These are phyloP conservation scores for Xylaria sp. DNA, from an alignment of 2,329 filamentous ascomycete species.

Conservation along the genomic window DNA sequence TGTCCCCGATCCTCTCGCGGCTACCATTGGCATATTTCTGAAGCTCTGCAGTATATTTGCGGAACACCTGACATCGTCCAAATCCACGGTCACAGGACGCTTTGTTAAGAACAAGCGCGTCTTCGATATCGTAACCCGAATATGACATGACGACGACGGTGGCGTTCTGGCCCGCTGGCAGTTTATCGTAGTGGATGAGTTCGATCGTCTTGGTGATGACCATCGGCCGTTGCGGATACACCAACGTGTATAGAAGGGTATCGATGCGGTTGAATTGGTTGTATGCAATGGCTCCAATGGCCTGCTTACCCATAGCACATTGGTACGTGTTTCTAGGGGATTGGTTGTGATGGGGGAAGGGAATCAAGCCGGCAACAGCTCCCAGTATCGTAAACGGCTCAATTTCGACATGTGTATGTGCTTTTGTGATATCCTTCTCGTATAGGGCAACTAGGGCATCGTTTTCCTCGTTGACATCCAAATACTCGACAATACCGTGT, in stretches of 20 bases:
- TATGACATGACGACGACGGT: constrained; percentile 99
- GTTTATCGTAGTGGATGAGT: constrained; percentile 93
- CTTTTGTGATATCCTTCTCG: constrained; percentile 78
- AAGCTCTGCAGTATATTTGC: constrained; percentile 85
- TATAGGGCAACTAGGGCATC: constrained; percentile 91
- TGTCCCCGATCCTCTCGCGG: constrained; percentile 66
- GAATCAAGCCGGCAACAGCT: constrained; percentile 93
- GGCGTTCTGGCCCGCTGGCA: constrained; percentile 94
- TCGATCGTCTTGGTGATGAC: constrained; percentile 97
- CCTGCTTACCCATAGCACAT: constrained; percentile 99
- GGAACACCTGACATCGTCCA: constrained; percentile 96
- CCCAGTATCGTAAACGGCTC: constrained; percentile 97
- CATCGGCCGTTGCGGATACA: constrained; percentile 97
- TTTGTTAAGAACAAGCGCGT: constrained; percentile 95
- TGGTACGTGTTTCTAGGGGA: constrained; percentile 98
- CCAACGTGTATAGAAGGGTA: constrained; percentile 92
- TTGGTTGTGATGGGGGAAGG: constrained; percentile 98
- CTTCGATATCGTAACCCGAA: constrained; percentile 98
- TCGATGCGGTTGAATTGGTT: constrained; percentile 98
- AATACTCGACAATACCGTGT: constrained; percentile 88
- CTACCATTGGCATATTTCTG: constrained; percentile 87
- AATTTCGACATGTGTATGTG: constrained; percentile 93
- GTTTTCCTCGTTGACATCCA: constrained; percentile 98
- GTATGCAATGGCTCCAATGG: constrained; percentile 95
- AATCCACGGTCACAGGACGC: constrained; percentile 94